phyloP scores from a whole-genome alignment of 345 rosid species.

The Dipteronia dyeriana region DNA sequence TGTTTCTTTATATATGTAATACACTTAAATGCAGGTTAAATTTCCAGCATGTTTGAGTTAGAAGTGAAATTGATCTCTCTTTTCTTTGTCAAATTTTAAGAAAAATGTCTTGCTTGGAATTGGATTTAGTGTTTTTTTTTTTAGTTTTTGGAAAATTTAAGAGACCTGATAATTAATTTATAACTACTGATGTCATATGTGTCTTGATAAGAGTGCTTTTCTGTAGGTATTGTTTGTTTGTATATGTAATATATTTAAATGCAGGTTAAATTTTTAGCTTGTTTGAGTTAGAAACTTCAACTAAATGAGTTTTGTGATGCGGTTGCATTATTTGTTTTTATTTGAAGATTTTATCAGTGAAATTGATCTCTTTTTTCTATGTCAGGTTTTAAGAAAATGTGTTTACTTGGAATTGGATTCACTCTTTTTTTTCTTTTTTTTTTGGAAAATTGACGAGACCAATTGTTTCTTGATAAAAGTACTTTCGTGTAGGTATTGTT shows the following conservation, averaged over 20 bases:
- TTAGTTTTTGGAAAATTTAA: neutral
- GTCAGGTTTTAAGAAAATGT: too few relatives aligned
- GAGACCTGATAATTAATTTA: neutral
- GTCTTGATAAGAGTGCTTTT: too few relatives aligned
- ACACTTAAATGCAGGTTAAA: too few relatives aligned
- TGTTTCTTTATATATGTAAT: too few relatives aligned
- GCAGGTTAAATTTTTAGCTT: neutral
- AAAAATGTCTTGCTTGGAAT: neutral
- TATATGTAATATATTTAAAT: too few relatives aligned
- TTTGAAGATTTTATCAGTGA: too few relatives aligned
- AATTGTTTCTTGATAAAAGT: too few relatives aligned
- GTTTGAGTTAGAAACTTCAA: neutral
- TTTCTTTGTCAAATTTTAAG: neutral
- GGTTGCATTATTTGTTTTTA: neutral
- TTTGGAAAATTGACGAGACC: too few relatives aligned
- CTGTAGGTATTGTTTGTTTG: neutral
- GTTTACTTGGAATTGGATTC: too few relatives aligned
- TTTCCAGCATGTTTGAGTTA: neutral
- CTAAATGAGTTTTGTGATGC: neutral
- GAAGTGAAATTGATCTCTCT: neutral
- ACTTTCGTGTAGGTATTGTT: neutral
- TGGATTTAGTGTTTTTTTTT: neutral
- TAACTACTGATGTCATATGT: neutral
- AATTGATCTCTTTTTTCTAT: neutral
- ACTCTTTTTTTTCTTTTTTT: too few relatives aligned